Conservation (phyloP, 345 rosid species). For the Streptanthus diversifolius region DNA sequence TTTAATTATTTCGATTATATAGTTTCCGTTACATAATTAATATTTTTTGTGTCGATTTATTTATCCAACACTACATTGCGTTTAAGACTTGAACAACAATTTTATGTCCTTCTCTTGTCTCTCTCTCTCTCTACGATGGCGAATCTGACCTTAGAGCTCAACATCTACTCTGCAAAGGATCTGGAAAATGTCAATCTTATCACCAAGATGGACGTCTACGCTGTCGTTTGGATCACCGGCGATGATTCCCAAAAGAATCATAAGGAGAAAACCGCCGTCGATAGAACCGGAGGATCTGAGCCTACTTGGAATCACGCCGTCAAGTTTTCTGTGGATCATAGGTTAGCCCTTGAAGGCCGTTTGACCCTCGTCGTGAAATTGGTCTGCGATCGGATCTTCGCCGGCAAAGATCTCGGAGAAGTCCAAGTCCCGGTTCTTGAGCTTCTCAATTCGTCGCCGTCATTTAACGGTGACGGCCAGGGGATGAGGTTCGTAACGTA, state of each 20-base stretch:
- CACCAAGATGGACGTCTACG: constrained; percentile 84
- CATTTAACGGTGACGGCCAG: constrained; percentile 20
- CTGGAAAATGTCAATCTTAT: constrained; percentile 65
- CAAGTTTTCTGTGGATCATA: constrained; percentile 48
- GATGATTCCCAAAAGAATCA: constrained; percentile 38
- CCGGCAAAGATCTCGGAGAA: constrained; percentile 66
- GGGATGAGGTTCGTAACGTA: constrained; percentile 48
- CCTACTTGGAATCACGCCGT: constrained; percentile 69
- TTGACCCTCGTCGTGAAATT: constrained; percentile 52
- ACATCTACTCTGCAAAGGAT: constrained; percentile 59
- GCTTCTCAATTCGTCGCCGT: constrained; percentile 32
- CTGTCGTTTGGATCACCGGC: constrained; percentile 54
- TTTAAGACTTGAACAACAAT: constrained; percentile 9
- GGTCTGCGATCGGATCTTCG: constrained; percentile 64
- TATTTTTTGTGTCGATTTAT: background rate
- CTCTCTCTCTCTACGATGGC: constrained; percentile 43
- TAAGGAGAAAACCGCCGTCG: constrained; percentile 47
- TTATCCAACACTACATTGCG: background rate
- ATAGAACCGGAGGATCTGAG: constrained; percentile 48
- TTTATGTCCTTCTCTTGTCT: background rate
- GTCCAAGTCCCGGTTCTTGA: constrained; percentile 73
- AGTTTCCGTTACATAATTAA: background rate
- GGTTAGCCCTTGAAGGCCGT: constrained; percentile 47
- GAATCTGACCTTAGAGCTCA: constrained; percentile 53
- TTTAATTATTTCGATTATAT: background rate